These are phyloP conservation scores for Coniochaeta pulveracea DNA, from an alignment of 2,329 filamentous ascomycete species.

Conservation along the genomic window DNA sequence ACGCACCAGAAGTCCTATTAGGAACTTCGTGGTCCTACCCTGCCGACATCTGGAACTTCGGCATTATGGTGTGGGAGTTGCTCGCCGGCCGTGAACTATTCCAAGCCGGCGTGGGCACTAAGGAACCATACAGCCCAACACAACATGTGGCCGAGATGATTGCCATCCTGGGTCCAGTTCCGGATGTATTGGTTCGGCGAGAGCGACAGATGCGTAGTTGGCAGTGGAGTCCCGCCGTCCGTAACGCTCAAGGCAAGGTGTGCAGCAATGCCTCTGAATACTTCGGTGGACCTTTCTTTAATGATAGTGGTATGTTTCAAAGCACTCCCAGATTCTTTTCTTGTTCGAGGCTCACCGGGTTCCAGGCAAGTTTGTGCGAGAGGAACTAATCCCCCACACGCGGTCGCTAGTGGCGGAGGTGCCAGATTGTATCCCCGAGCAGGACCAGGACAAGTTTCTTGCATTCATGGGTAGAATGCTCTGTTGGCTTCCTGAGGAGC, in stretches of 20 bases:
- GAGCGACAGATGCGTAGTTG: constrained; percentile 2
- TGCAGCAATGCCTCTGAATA: constrained; percentile 4
- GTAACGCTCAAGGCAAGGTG: constrained; percentile 1
- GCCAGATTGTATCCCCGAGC: constrained; percentile 1
- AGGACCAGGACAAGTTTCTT: constrained; percentile 6
- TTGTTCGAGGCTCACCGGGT: not conserved
- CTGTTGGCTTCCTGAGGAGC: constrained; percentile 8
- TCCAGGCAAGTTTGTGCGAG: constrained; percentile 4
- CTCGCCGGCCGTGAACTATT: constrained; percentile 22
- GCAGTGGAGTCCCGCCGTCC: constrained; percentile 2
- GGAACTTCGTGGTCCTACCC: constrained; percentile 20
- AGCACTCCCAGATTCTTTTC: no score
- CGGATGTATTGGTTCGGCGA: constrained; percentile 16
- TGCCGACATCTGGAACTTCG: constrained; percentile 26
- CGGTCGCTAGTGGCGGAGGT: not conserved
- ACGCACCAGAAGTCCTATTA: constrained; percentile 24
- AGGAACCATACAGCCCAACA: constrained; percentile 25
- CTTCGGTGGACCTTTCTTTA: constrained; percentile 8
- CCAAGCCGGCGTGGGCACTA: constrained; percentile 24
- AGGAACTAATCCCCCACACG: constrained; percentile 3
- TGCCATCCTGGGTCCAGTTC: constrained; percentile 29
- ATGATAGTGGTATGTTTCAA: not conserved
- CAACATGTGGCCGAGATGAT: constrained; percentile 38
- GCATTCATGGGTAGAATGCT: constrained; percentile 8
- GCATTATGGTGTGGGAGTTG: constrained; percentile 24